These are phyloP conservation scores for Petasospora rhodanensis DNA, from an alignment of 1,139 yeast species.

Conservation along the genomic window DNA sequence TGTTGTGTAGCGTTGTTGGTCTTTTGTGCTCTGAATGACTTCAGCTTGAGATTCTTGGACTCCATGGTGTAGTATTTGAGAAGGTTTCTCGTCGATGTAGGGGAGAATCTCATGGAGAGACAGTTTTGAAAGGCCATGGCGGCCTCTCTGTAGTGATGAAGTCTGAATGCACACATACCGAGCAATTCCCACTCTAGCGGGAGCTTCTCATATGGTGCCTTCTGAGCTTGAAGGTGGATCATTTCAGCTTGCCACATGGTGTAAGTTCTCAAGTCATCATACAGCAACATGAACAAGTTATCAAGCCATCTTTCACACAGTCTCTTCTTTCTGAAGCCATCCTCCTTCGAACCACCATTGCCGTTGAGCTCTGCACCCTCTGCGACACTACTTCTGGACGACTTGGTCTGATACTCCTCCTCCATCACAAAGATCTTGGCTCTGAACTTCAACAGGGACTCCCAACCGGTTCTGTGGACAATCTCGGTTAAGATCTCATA, in stretches of 20 bases:
- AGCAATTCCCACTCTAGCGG: conserved; percentile 93
- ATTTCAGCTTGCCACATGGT: conserved; percentile 95
- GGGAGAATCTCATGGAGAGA: conserved; percentile 70
- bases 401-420: conserved; percentile 62
- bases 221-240: conserved; percentile 79
- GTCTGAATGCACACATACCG: conserved; percentile 79
- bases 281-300: conserved; percentile 82
- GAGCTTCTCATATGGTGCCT: conserved; percentile 68
- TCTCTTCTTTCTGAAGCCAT: conserved; percentile 45
- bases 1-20: too few relatives aligned
- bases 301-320: conserved; percentile 97
- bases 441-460: conserved; percentile 70
- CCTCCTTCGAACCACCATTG: conserved; percentile 1
- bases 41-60: conserved; percentile 15
- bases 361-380: conserved; percentile 1
- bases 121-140: conserved; percentile 76
- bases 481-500: conserved; percentile 78
- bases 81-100: conserved; percentile 72
- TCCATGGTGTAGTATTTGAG: conserved; percentile 54
- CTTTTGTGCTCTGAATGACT: conserved; percentile 7
- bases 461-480: conserved; percentile 87
- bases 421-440: conserved; percentile 96
- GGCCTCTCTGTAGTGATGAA: conserved; percentile 83
- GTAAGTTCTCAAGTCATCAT: conserved; percentile 87
- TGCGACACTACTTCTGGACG: conserved; percentile 33